Conservation (phyloP, 1,284 basidiomycete genomes). For the Microbotryum lychnidis-dioicae region DNA sequence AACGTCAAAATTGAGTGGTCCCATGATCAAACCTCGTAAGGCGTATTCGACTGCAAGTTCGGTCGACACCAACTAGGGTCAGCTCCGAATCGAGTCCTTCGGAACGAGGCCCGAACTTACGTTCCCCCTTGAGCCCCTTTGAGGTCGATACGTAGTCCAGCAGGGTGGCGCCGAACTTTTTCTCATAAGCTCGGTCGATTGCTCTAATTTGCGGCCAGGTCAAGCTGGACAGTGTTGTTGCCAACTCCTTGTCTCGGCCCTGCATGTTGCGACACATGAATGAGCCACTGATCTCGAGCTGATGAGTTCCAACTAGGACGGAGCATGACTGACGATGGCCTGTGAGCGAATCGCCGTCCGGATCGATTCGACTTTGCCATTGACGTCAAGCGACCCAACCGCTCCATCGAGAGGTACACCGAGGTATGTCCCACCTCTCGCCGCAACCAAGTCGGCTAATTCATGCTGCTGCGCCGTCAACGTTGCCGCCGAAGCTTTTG, state of each 20-base stretch:
- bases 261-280: too few relatives aligned
- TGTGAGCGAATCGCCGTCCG: too few relatives aligned
- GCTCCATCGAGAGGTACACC: slow-evolving; percentile 19
- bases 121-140: slow-evolving; percentile 16
- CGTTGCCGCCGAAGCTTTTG: too few relatives aligned
- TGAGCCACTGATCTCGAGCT: too few relatives aligned
- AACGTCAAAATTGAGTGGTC: slow-evolving; percentile 24
- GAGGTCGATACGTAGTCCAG: slow-evolving; percentile 10
- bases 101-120: slow-evolving; percentile 7
- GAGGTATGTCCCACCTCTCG: slow-evolving; percentile 16
- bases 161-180: slow-evolving; percentile 12
- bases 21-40: slow-evolving; percentile 19
- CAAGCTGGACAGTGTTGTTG: slow-evolving; percentile 2
- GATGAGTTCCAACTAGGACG: too few relatives aligned
- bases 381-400: slow-evolving; percentile 1
- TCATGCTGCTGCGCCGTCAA: slow-evolving; percentile 4
- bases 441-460: slow-evolving; percentile 5
- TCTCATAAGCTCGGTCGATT: slow-evolving; percentile 14
- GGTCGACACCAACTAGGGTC: not conserved
- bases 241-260: not conserved
- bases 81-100: not conserved
- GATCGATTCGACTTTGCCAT: too few relatives aligned
- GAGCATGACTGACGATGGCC: too few relatives aligned
- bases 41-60: slow-evolving; percentile 14
- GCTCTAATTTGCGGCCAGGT: slow-evolving; percentile 18